Conservation (phyloP, 1,139 yeast species). For the Scheffersomyces segobiensis region DNA sequence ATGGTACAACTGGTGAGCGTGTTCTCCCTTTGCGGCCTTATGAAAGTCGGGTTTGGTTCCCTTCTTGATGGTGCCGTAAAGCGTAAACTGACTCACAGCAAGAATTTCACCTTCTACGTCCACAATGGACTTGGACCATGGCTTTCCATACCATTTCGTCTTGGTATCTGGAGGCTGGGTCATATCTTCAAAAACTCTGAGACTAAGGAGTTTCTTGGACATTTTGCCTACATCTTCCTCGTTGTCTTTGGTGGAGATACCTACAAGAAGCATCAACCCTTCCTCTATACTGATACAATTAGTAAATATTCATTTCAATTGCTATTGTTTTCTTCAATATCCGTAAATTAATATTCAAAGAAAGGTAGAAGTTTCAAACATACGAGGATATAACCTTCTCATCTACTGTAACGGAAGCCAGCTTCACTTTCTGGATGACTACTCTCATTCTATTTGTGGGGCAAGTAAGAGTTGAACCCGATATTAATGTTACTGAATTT, state of each 20-base stretch:
- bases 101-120: conserved; percentile 52
- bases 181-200: conserved; percentile 72
- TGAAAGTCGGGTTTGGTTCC: conserved; percentile 96
- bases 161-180: conserved; percentile 29
- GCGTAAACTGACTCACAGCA: conserved; percentile 83
- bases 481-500: not conserved
- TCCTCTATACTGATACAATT: conserved; percentile 50
- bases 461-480: not conserved
- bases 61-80: conserved; percentile 78
- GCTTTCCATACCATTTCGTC: conserved; percentile 63
- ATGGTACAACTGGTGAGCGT: conserved; percentile 70
- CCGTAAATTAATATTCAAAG: not conserved
- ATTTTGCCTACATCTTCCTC: conserved; percentile 67
- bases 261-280: conserved; percentile 82
- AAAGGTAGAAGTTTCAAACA: conserved; percentile 25
- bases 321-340: no score
- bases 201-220: conserved; percentile 62
- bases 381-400: conserved; percentile 65
- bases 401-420: conserved; percentile 86
- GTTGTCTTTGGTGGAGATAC: conserved; percentile 78
- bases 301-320: no score
- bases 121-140: conserved; percentile 41
- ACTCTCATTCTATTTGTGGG: conserved; percentile 59
- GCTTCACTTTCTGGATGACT: conserved; percentile 83
- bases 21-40: conserved; percentile 78